Evolutionary conservation across 164 flowering plant species (phyloP).

Genomic region (Sedum album): DNA sequence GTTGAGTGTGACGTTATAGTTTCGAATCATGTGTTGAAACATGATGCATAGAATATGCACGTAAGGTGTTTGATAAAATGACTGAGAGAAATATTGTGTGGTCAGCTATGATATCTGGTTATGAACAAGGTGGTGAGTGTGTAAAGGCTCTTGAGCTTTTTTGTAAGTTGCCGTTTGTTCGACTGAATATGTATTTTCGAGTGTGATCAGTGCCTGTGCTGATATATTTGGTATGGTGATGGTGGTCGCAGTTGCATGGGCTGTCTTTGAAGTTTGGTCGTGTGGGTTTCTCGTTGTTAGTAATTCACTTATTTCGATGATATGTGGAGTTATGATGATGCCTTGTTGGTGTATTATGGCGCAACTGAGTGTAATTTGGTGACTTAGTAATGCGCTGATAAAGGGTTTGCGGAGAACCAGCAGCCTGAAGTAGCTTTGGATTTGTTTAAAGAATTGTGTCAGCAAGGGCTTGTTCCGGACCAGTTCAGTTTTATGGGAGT

Average conservation of each 20-base stretch:
- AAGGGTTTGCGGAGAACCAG: slow-evolving; percentile 47
- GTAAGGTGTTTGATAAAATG: slow-evolving; percentile 52
- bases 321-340: slow-evolving; percentile 42
- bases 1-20: slow-evolving; percentile 22
- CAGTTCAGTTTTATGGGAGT: slow-evolving; percentile 46
- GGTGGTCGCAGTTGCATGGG: slow-evolving; percentile 55
- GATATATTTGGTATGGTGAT: slow-evolving; percentile 17
- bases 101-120: slow-evolving; percentile 74
- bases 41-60: slow-evolving; percentile 46
- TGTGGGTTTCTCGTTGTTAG: slow-evolving; percentile 35
- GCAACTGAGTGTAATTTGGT: slow-evolving; percentile 24
- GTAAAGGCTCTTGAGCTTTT: slow-evolving; percentile 33
- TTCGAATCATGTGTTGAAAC: slow-evolving; percentile 57
- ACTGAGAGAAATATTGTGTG: slow-evolving; percentile 55
- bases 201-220: slow-evolving; percentile 53
- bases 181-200: slow-evolving; percentile 51
- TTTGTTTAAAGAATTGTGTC: slow-evolving; percentile 33
- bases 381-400: slow-evolving; percentile 44
- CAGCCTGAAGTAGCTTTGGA: slow-evolving; percentile 33
- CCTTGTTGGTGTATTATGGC: slow-evolving; percentile 22
- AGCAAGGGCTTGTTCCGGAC: slow-evolving; percentile 43
- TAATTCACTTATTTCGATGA: slow-evolving; percentile 64
- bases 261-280: slow-evolving; percentile 36
- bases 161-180: slow-evolving; percentile 27
- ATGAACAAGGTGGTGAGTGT: slow-evolving; percentile 40